phyloP scores from a whole-genome alignment of 768 basidiomycete genomes.

The Ramaria sp. region DNA sequence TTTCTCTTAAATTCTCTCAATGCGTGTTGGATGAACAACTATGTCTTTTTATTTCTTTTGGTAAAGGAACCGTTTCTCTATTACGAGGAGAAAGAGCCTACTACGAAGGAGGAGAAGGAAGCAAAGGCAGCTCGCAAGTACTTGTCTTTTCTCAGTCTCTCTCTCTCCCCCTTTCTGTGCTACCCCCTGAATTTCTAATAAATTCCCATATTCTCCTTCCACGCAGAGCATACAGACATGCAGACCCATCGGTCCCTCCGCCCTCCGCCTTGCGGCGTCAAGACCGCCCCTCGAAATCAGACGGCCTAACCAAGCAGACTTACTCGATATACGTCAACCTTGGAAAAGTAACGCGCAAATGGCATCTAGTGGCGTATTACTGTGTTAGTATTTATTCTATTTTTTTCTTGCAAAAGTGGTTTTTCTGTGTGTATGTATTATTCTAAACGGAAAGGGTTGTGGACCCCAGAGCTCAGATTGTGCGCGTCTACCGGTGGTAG shows the following conservation, averaged over 20 bases:
- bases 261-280: constrained; percentile 49
- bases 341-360: constrained; percentile 51
- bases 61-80: constrained; percentile 54
- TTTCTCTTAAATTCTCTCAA: not conserved
- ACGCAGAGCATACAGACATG: constrained; percentile 42
- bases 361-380: constrained; percentile 81
- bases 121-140: constrained; percentile 72
- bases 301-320: constrained; percentile 80
- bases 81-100: constrained; percentile 77
- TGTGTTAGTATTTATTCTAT: constrained; percentile 53
- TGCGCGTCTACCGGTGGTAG: constrained; percentile 56
- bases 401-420: too few species aligned
- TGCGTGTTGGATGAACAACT: not conserved
- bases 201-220: too few species aligned
- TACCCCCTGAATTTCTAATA: too few species aligned
- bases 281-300: constrained; percentile 66
- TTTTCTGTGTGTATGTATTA: too few species aligned
- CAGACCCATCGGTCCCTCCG: constrained; percentile 47
- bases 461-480: constrained; percentile 56
- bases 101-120: constrained; percentile 68
- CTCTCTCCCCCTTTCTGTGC: not conserved
- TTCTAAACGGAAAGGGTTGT: not conserved
- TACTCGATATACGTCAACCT: constrained; percentile 68
- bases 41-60: not conserved
- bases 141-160: not conserved